phyloP scores from a whole-genome alignment of 176 grass and related monocot genomes.

The Tillandsia leiboldiana region DNA sequence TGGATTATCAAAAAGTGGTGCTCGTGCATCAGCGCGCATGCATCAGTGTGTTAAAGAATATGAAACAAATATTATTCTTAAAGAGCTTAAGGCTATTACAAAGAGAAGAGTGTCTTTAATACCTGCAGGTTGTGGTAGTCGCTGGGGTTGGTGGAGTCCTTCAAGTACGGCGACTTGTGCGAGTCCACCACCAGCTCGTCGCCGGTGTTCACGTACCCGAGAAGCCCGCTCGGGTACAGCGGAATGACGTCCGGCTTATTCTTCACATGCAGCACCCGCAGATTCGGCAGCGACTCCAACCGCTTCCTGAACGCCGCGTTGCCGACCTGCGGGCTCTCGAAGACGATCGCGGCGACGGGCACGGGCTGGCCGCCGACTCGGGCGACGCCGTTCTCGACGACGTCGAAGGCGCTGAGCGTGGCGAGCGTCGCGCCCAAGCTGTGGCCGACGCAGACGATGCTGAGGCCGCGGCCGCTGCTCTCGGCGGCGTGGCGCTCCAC shows the following conservation, averaged over 20 bases:
- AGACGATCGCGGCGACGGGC: constrained; percentile 67
- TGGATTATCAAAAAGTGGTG: too few species aligned
- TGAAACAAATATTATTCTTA: too few species aligned
- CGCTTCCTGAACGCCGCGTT: constrained; percentile 67
- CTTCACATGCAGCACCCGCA: constrained; percentile 53
- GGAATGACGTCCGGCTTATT: constrained; percentile 72
- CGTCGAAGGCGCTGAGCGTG: constrained; percentile 62
- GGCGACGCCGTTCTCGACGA: constrained; percentile 51
- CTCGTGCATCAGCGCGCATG: too few species aligned
- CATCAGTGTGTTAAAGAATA: too few species aligned
- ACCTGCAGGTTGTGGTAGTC: constrained; percentile 68
- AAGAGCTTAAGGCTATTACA: too few species aligned
- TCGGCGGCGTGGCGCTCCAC: constrained; percentile 39
- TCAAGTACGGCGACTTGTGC: constrained; percentile 64
- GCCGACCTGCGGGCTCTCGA: constrained; percentile 77
- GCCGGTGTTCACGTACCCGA: constrained; percentile 47
- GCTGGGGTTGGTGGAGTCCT: constrained; percentile 33
- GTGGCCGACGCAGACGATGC: constrained; percentile 73
- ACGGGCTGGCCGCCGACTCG: constrained; percentile 23
- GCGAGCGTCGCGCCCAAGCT: constrained; percentile 80
- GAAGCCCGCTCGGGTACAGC: constrained; percentile 49
- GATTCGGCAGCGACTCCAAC: constrained; percentile 41
- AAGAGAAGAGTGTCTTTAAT: too few species aligned
- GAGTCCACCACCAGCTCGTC: constrained; percentile 39
- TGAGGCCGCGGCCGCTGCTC: constrained; percentile 26